Evolutionary conservation across 192 early-diverging fungal genomes (phyloP).

Genomic region (Coemansia guatemalensis): DNA sequence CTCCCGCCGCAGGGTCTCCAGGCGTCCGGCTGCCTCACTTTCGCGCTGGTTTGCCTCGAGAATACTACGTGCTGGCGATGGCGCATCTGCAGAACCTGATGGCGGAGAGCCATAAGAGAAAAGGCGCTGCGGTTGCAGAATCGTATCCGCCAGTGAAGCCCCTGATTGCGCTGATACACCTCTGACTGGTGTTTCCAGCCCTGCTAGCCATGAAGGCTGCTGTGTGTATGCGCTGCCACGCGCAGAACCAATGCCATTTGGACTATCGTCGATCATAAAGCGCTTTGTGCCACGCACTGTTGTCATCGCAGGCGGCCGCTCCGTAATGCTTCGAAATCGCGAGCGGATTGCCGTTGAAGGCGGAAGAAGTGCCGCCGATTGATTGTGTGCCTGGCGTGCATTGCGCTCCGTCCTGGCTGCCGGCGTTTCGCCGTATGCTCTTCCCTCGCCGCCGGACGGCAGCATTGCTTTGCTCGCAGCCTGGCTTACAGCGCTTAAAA

Average conservation of each 20-base stretch:
- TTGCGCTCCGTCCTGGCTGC: slow-evolving; percentile 4
- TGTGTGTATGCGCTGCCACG: background rate
- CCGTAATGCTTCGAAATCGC: slow-evolving; percentile 29
- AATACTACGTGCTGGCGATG: slow-evolving; percentile 32
- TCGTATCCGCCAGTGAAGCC: slow-evolving; percentile 15
- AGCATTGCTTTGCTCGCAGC: slow-evolving; percentile 9
- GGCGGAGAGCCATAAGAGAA: slow-evolving; percentile 18
- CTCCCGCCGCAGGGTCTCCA: slow-evolving; percentile 24
- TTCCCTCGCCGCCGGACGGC: slow-evolving; percentile 12
- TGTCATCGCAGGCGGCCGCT: slow-evolving; percentile 3
- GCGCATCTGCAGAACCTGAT: background rate
- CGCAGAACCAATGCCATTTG: background rate
- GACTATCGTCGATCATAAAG: slow-evolving; percentile 28
- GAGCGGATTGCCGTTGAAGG: slow-evolving; percentile 45
- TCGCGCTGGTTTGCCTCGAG: slow-evolving; percentile 23
- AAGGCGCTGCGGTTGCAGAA: slow-evolving; percentile 24
- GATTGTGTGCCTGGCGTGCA: slow-evolving; percentile 1
- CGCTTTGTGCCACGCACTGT: slow-evolving; percentile 33
- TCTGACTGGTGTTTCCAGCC: slow-evolving; percentile 28
- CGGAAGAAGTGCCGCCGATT: slow-evolving; percentile 12
- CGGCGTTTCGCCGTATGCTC: slow-evolving; percentile 14
- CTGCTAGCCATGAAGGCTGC: slow-evolving; percentile 13
- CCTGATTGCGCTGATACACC: background rate
- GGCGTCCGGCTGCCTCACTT: slow-evolving; percentile 1
- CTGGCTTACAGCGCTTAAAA: background rate